Conservation (phyloP, 371 early-diverging fungal genomes). For the Aphelidium insulamus region DNA sequence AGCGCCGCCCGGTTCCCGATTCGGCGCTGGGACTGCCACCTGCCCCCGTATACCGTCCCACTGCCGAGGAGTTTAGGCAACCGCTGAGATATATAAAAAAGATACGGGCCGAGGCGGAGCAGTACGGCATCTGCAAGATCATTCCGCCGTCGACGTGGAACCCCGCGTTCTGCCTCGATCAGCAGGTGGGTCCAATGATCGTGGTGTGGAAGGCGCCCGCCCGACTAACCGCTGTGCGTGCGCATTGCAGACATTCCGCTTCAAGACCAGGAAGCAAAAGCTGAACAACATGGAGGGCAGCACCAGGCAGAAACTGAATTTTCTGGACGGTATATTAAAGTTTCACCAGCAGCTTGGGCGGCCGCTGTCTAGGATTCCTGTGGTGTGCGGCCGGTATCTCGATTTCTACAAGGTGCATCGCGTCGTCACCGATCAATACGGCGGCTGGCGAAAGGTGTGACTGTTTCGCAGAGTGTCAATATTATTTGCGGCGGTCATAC, state of each 20-base stretch:
- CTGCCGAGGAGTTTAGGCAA: slow-evolving; percentile 54
- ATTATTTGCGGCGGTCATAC: too few species aligned
- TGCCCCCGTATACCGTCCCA: slow-evolving; percentile 64
- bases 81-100: slow-evolving; percentile 61
- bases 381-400: slow-evolving; percentile 57
- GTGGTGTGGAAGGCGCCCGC: not conserved
- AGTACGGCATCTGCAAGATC: slow-evolving; percentile 74
- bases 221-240: not conserved
- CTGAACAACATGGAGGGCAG: slow-evolving; percentile 78
- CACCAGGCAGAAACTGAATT: slow-evolving; percentile 65
- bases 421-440: slow-evolving; percentile 51
- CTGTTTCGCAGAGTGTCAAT: too few species aligned
- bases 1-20: too few species aligned
- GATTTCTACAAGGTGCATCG: slow-evolving; percentile 62
- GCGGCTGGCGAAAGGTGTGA: slow-evolving; percentile 57
- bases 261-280: slow-evolving; percentile 67
- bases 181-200: slow-evolving; percentile 29
- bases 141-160: slow-evolving; percentile 69
- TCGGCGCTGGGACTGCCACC: slow-evolving; percentile 39
- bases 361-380: slow-evolving; percentile 47
- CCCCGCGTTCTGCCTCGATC: slow-evolving; percentile 61
- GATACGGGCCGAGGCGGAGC: slow-evolving; percentile 54
- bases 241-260: slow-evolving; percentile 50
- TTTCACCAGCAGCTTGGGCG: slow-evolving; percentile 62
- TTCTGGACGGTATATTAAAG: slow-evolving; percentile 65